Evolutionary conservation across 352 stramenopile genomes (phyloP), one percentile per base, ranked within the genome.

Genomic region (Aphanomyces invadans): DNA sequence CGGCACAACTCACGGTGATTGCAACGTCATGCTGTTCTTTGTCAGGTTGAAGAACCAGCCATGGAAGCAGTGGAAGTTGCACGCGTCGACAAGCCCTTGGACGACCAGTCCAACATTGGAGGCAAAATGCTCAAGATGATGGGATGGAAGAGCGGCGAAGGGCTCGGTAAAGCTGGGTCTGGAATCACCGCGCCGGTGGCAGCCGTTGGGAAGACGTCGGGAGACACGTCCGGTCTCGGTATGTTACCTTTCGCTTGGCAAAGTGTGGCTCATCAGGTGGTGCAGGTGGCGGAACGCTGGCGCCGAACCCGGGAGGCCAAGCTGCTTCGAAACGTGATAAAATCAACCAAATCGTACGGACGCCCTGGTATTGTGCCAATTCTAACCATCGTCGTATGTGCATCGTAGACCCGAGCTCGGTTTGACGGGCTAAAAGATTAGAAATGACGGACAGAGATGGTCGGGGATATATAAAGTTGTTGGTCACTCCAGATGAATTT

Each of bases 111-210:
- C 29, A 67, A 67, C 1, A 88, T 94, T 45, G 86, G 86, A 10
- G 86, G 80, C 9, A 92, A 90, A 64, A 87, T 94, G 82, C 76
- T 94, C 25, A 90, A 91, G 61, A 85, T 90, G 75, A 94, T 92
- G 86, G 86, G 83, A 3, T 94, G 86, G 86, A 92, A 92, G 54
- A 84, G 80, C 17, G 86, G 86, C 7, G 74, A 92, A 67, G 86
- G 86, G 7, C 76, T 94, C 0, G 86, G 86, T 39, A 94, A 92
- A 66, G 74, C 87, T 21, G 81, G 82, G 33, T 90, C 81, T 0
- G 86, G 86, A 3, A 91, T 91, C 68, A 94, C 83, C 0, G 76
- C 74, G 5, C 81, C 83, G 2, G 78, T 94, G 21, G 59, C 60
- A 2, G 29, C 60, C 9, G 60, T 67, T 17, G 60, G 60, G 17